A percentile compares a stretch with the other conserved stretches of the same genome.
Evolutionary conservation across 345 rosid genomes (phyloP).

Genomic region (Noccaea bulbosa): DNA sequence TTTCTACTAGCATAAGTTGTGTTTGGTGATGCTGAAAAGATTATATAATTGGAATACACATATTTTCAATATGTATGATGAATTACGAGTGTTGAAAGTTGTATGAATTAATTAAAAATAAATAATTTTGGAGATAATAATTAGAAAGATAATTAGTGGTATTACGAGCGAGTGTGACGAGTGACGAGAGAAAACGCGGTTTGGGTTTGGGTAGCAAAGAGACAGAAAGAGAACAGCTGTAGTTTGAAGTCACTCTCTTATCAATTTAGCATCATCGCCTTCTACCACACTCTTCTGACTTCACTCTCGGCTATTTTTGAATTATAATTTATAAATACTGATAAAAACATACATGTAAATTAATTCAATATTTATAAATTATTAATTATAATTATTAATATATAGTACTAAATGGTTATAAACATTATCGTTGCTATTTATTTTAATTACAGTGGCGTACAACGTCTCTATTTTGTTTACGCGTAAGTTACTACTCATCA

Average conservation of each 20-base stretch:
- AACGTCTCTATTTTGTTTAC: slow-evolving; percentile 27
- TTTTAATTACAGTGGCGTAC: slow-evolving; percentile 17
- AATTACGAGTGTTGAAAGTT: not conserved
- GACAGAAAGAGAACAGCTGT: slow-evolving; percentile 45
- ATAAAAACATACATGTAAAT: too few species aligned
- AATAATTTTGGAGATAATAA: not conserved
- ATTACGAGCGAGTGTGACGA: slow-evolving; percentile 8
- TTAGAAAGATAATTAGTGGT: not conserved
- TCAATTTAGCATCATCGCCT: slow-evolving; percentile 27
- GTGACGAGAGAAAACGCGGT: slow-evolving; percentile 44
- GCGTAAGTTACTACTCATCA: slow-evolving; percentile 33
- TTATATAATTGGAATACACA: too few species aligned
- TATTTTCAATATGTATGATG: not conserved
- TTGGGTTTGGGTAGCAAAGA: slow-evolving; percentile 35
- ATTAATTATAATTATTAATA: too few species aligned
- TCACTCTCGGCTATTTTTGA: slow-evolving; percentile 27
- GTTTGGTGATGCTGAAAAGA: too few species aligned
- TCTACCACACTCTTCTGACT: slow-evolving; percentile 40
- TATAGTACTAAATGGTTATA: not conserved
- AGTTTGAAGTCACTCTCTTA: slow-evolving; percentile 39
- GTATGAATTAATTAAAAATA: not conserved
- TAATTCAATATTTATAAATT: too few species aligned
- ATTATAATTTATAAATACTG: not conserved
- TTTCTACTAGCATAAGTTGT: slow-evolving; percentile 2
- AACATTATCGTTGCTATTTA: slow-evolving; percentile 1